Evolutionary conservation across 2,329 filamentous ascomycete species (phyloP).

Genomic region (Cladosporium phlei): DNA sequence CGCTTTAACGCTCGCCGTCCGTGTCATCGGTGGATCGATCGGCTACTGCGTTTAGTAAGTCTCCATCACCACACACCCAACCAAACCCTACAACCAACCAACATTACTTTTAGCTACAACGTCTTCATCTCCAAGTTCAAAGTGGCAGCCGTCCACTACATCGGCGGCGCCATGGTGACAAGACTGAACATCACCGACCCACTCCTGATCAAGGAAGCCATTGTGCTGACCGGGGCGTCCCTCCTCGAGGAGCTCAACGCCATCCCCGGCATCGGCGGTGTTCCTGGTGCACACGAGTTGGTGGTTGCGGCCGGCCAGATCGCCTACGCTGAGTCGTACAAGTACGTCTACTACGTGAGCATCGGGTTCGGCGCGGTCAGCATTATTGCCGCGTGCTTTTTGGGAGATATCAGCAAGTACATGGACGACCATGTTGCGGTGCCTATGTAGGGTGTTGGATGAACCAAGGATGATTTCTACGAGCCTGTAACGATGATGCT

Average conservation of each 20-base stretch:
- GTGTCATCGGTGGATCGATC: constrained; percentile 62
- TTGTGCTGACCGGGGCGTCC: constrained; percentile 50
- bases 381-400: constrained; percentile 25
- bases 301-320: constrained; percentile 23
- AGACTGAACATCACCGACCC: constrained; percentile 46
- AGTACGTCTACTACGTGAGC: constrained; percentile 29
- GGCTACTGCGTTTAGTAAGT: constrained; percentile 38
- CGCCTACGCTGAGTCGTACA: constrained; percentile 28
- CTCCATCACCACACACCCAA: constrained; percentile 27
- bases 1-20: constrained; percentile 64
- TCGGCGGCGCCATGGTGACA: constrained; percentile 48
- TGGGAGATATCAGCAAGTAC: constrained; percentile 32
- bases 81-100: constrained; percentile 20
- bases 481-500: no score
- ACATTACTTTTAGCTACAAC: constrained; percentile 39
- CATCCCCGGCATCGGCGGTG: constrained; percentile 51
- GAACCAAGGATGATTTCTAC: no score
- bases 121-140: constrained; percentile 46
- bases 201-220: constrained; percentile 46
- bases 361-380: constrained; percentile 32
- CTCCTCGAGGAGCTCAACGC: constrained; percentile 46
- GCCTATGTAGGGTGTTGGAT: constrained; percentile 7
- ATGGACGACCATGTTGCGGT: constrained; percentile 22
- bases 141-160: constrained; percentile 42
- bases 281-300: constrained; percentile 32